Conservation (phyloP, 176 grass and related monocot species). For the Echinochloa phyllopogon region DNA sequence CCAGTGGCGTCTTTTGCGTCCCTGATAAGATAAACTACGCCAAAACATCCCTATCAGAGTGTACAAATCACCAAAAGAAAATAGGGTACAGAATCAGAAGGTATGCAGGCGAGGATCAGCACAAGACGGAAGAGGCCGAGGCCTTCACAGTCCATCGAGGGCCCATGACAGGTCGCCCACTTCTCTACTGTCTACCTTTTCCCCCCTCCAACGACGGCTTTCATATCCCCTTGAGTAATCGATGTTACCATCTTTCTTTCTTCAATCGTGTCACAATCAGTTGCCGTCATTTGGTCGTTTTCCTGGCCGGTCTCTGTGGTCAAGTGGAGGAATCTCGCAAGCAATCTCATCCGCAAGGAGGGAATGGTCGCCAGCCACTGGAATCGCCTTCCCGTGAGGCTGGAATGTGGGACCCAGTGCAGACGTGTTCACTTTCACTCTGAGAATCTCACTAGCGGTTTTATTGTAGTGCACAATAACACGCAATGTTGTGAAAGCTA, state of each 20-base stretch:
- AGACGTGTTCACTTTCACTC: background rate
- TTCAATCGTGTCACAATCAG: background rate
- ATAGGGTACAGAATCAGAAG: background rate
- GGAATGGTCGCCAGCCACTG: conserved; percentile 2
- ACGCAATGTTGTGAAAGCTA: background rate
- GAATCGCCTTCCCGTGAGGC: background rate
- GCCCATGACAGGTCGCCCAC: conserved; percentile 42
- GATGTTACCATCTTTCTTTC: background rate
- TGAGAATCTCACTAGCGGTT: conserved; percentile 18
- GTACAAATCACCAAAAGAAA: conserved; percentile 33
- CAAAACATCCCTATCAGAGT: conserved; percentile 6
- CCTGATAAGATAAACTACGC: conserved; percentile 20
- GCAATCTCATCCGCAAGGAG: background rate
- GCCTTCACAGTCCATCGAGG: background rate
- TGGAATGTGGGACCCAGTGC: background rate
- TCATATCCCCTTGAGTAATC: background rate
- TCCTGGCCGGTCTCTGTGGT: background rate
- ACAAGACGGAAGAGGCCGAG: background rate
- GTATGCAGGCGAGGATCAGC: background rate
- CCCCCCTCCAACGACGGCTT: background rate
- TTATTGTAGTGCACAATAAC: background rate
- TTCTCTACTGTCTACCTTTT: background rate
- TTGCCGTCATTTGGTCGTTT: background rate
- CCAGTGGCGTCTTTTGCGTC: background rate
- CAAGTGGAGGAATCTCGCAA: conserved; percentile 39